Evolutionary conservation across 208 protist genomes (phyloP), one percentile per base, ranked within the genome.

Genomic region (Leishmania gerbilli): DNA sequence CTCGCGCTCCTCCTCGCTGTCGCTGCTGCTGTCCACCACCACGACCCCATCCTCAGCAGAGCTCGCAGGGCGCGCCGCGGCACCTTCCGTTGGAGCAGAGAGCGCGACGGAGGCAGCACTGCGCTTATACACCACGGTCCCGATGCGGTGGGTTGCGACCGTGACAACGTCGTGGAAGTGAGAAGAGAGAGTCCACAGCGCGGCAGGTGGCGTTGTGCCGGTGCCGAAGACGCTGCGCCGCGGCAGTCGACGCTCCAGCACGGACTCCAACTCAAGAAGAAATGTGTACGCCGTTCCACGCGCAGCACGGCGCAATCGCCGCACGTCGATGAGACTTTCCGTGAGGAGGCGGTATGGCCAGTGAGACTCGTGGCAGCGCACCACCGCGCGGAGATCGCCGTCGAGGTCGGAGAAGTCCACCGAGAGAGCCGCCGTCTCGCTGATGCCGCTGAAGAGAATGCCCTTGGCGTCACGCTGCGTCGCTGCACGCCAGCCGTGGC

Each of bases 171-270:
- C 87, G 71, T 80, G 72, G 74, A 93, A 96, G 79, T 92, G 90
- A 3, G 86, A 87, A 3, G 94, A 97, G 58, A 97, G 82, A 51
- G 92, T 97, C 93, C 94, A 97, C 42, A 90, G 86, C 5, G 92
- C 92, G n/a, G 90, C 82, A 4, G 94, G 91, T 5, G 84, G 77
- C 24, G 88, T 56, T 0, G 75, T 69, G 7, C 77, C 74, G 51
- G 74, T 83, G 60, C 83, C 81, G 76, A 74, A 79, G 24, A 88
- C 76, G 17, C 76, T 76, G 65, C 81, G 58, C 42, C 86, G 86
- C 31, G 79, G 84, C 71, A 79, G 84, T 27, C 91, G 88, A 60
- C 79, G 77, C 65, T 84, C 78, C 42, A 97, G 84, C 17, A 84
- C 69, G 0, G 81, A 76, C 82, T 93, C 89, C 27, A 97, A 79